Base-by-base conservation (phyloP, 495 filamentous ascomycete genomes). In the Lindgomyces ingoldianus region DNA sequence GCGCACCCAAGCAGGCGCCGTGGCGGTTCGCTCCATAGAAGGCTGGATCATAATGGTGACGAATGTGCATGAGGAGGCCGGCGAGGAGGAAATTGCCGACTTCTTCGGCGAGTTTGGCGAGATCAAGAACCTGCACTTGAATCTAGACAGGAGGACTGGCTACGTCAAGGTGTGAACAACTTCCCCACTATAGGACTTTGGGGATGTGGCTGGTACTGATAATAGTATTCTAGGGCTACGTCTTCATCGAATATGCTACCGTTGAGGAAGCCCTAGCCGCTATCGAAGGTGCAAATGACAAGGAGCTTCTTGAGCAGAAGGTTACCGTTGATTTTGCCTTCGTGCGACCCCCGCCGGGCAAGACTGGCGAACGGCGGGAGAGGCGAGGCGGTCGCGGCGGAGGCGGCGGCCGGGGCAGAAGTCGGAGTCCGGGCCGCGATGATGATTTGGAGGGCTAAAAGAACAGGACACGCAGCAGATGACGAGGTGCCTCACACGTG, bases 31-130 rank as follows among this genome's bases (percentile, higher is more conserved):
- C 75, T 96, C 91, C 64, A 97, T 99, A 74, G 95, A 99, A 75
- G 95, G 95, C 67, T 99, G 95, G 95, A 98, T 99, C 77, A 82
- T 99, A 66, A 88, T 97, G 60, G 92, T 88, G 62, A 96, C 93
- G 19, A 97, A 98, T 75, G 91, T 98, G 42, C 94, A 99, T 76
- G 95, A 98, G 74, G 95, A 99, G 77, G 91, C 95, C 18, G 91
- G 87, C 70, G 95, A 99, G 79, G 95, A 99, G 77, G 91, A 96
- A 64, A 77, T 99, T 27, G 91, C 89, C 56, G 95, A 99, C 73
- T 82, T 90, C 69, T 99, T 99, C 77, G 91, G 89, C 53, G 95
- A 99, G 70, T 96, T 87, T 73, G 95, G 95, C 62, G 91, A 96
- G 77, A 96, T 99, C 73, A 95, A 96, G 85, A 98, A 98, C 74